phyloP scores from a whole-genome alignment of 192 early-diverging fungal species.

The Coemansia erecta region DNA sequence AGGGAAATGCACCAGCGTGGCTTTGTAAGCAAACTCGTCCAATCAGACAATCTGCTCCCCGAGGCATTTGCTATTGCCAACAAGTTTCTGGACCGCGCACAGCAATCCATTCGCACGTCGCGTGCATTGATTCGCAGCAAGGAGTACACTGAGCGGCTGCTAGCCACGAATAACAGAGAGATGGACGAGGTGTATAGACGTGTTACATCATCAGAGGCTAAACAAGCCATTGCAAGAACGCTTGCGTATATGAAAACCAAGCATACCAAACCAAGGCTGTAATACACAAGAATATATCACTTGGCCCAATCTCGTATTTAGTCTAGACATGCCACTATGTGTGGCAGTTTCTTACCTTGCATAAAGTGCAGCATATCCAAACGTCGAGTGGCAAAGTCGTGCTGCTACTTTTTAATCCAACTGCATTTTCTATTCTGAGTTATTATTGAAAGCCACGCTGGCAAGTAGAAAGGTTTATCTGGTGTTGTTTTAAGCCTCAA shows the following conservation, averaged over 20 bases:
- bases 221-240: slow-evolving; percentile 48
- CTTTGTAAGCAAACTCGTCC: slow-evolving; percentile 57
- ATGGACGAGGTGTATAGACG: slow-evolving; percentile 57
- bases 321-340: too few species aligned
- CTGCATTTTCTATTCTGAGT: too few species aligned
- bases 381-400: too few species aligned
- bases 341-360: too few species aligned
- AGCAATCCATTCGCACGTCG: slow-evolving; percentile 57
- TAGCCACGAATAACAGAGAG: slow-evolving; percentile 55
- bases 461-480: too few species aligned
- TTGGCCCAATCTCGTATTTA: too few species aligned
- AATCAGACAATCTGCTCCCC: slow-evolving; percentile 52
- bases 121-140: slow-evolving; percentile 55
- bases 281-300: neutral
- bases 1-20: slow-evolving; percentile 60
- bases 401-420: too few species aligned
- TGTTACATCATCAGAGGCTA: slow-evolving; percentile 56
- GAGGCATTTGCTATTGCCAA: slow-evolving; percentile 54
- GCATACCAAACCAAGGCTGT: slow-evolving; percentile 17
- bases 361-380: too few species aligned
- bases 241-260: slow-evolving; percentile 33
- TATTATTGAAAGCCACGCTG: too few species aligned
- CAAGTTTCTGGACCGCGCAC: slow-evolving; percentile 54
- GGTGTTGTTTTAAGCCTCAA: too few species aligned
- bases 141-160: slow-evolving; percentile 44